Evolutionary conservation across 1,284 basidiomycete species (phyloP), one percentile per base, ranked within the genome.

Genomic region (Cystobasidium slooffiae): DNA sequence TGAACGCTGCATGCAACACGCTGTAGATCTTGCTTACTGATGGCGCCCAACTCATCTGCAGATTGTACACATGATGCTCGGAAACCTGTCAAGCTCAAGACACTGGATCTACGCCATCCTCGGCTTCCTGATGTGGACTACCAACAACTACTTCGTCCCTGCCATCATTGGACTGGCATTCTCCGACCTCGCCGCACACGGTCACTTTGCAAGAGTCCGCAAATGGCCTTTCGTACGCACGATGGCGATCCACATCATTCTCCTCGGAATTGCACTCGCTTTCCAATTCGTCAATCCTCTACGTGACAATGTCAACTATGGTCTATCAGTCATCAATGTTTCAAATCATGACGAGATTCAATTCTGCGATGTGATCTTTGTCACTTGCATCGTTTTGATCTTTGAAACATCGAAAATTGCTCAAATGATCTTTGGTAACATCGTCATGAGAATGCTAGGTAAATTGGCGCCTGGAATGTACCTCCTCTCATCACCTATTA

Each of bases 91-190:
- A 51, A 78, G 77, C 51, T 80, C 80, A 69, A 77, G 81, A n/a
- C 81, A 81, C 79, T 82, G 81, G 81, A 75, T 82, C 51, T 81
- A 81, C 76, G 78, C 47, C 14, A 51, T 80, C 39, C 66, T 82
- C 65, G 79, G 75, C 69, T 78, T 79, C 75, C 81, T 81, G 74
- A 78, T 76, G 59, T 82, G 81, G 81, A 77, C 77, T 12, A 81
- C 78, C 41, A 81, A 79, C 77, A 81, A 81, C 77, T 82, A 80
- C 76, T 80, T 82, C 75, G 44, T 78, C 74, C 70, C 75, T 72
- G 78, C 78, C 46, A 64, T 80, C 66, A 75, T 80, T 75, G 80
- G 80, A 44, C 77, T 80, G 7, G 75, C 76, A 68, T 64, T 81
- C 67, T 78, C 80, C 68, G 81, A 82, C 76, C 78, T 82, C 77